Base-by-base conservation (phyloP, 2,329 filamentous ascomycete genomes). In the Macroventuria anomochaeta region DNA sequence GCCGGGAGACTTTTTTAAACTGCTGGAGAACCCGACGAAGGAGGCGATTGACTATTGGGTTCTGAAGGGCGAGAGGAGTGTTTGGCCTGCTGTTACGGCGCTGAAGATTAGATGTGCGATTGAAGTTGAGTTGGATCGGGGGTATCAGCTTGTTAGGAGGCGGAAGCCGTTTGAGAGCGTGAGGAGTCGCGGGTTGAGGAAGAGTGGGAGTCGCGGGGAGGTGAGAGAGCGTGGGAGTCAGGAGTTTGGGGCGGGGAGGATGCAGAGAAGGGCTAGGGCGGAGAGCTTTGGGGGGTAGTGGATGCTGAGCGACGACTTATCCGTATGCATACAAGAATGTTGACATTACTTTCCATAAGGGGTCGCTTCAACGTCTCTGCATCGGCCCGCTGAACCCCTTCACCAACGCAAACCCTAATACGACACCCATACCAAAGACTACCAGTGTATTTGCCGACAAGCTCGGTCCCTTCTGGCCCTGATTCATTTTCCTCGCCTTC, bases 11-110 rank as follows among this genome's bases (percentile, higher is more conserved):
- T 91, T 96, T 69, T 77, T 88, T 34, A 84, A 88, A 28, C 77
- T 97, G 28, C 81, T 97, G n/a, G 89, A 96, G 72, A 90, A 89
- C 25, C 92, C 92, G 0, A 93, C 88, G 0, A 81, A 85, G 44
- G 85, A 88, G 54, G 87, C 85, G 7, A 78, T 97, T 3, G 86
- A 91, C 53, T 89, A 93, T 64, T 97, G 93, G 93, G 92, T 96
- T 47, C 75, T 87, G 26, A 83, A 88, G 48, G 93, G 93, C 1
- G 93, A 97, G 75, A 80, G 87, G 57, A 93, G 90, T 61, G 91
- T 96, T 0, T 97, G 93, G 93, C 93, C 93, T 0, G 90, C 91
- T 2, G 85, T 96, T 3, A 87, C 87, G 26, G 91, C 92, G 12
- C 76, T 97, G 57, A 88, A 88, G 64, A 87, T 96, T 6, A 80